Percentiles rank a stretch among this genome's conserved stretches.
phyloP scores from a whole-genome alignment of 257 asterid species.

The Capsicum baccatum region DNA sequence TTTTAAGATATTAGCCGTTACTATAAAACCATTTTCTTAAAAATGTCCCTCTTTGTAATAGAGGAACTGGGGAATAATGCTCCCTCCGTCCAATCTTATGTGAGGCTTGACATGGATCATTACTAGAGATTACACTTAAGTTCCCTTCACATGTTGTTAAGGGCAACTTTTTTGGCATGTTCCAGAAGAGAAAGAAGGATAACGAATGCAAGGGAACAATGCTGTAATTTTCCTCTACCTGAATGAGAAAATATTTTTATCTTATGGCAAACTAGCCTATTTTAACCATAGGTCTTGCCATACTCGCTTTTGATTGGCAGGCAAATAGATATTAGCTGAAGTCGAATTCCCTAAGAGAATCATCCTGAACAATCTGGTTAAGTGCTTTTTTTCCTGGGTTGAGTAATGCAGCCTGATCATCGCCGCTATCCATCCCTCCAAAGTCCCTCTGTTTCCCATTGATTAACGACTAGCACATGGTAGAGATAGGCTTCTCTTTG shows the following conservation, averaged over 20 bases:
- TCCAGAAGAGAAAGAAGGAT: conserved; percentile 20
- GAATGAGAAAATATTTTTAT: conserved; percentile 18
- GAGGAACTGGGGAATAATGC: neutral
- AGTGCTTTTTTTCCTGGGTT: conserved; percentile 74
- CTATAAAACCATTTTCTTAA: neutral
- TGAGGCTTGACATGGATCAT: conserved; percentile 6
- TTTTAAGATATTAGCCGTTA: neutral
- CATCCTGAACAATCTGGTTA: conserved; percentile 86
- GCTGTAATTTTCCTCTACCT: conserved; percentile 6
- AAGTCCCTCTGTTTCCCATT: conserved; percentile 77
- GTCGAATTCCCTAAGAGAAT: conserved; percentile 94
- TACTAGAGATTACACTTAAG: neutral
- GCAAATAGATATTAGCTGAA: conserved; percentile 82
- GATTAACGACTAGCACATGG: conserved; percentile 22
- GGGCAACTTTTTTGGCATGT: neutral
- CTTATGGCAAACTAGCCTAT: conserved; percentile 40
- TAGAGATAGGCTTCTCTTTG: neutral
- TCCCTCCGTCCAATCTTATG: neutral
- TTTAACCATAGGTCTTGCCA: neutral
- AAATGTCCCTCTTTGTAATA: neutral
- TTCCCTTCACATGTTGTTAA: neutral
- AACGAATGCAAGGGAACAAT: neutral
- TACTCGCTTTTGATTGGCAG: too few relatives aligned
- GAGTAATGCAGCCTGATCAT: conserved; percentile 88
- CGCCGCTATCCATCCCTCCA: conserved; percentile 88